Evolutionary conservation across 2,329 filamentous ascomycete genomes (phyloP).

Genomic region (Emericellopsis cladophorae): DNA sequence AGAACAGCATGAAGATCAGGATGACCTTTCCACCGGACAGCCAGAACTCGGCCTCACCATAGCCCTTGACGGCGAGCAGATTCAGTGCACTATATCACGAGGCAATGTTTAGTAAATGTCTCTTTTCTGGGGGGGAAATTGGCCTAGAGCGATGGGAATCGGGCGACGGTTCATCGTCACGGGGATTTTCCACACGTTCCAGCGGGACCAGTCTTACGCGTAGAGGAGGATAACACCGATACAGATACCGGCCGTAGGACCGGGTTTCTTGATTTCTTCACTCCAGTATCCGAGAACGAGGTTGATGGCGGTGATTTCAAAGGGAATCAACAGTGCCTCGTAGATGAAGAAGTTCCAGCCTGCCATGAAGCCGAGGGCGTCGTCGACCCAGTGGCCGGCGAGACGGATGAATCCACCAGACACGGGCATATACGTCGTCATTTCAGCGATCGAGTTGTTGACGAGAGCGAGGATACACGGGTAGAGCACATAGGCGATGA

Average conservation of each 20-base stretch:
- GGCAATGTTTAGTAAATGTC: not conserved
- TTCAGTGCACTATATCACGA: constrained; percentile 18
- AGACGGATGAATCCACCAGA: constrained; percentile 45
- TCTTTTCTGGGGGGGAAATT: not conserved
- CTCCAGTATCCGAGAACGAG: constrained; percentile 25
- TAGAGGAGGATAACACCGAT: constrained; percentile 28
- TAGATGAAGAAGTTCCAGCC: constrained; percentile 40
- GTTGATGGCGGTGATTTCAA: constrained; percentile 32
- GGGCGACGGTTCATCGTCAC: too few relatives aligned
- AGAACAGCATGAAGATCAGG: constrained; percentile 45
- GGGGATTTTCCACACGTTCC: too few relatives aligned
- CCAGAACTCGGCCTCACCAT: constrained; percentile 32
- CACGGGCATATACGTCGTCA: constrained; percentile 44
- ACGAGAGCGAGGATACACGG: constrained; percentile 37
- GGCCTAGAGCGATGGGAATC: not conserved
- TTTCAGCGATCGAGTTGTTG: constrained; percentile 49
- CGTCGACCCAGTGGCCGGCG: constrained; percentile 45
- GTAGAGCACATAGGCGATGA: constrained; percentile 42
- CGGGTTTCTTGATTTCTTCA: constrained; percentile 8
- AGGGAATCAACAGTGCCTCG: constrained; percentile 35
- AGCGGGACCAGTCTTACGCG: constrained; percentile 4
- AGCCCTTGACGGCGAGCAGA: constrained; percentile 25
- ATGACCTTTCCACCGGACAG: constrained; percentile 38
- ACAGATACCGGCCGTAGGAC: constrained; percentile 28
- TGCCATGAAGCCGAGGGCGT: constrained; percentile 39